phyloP scores from a whole-genome alignment of 768 basidiomycete species.

The Rhodotorula diobovata region DNA sequence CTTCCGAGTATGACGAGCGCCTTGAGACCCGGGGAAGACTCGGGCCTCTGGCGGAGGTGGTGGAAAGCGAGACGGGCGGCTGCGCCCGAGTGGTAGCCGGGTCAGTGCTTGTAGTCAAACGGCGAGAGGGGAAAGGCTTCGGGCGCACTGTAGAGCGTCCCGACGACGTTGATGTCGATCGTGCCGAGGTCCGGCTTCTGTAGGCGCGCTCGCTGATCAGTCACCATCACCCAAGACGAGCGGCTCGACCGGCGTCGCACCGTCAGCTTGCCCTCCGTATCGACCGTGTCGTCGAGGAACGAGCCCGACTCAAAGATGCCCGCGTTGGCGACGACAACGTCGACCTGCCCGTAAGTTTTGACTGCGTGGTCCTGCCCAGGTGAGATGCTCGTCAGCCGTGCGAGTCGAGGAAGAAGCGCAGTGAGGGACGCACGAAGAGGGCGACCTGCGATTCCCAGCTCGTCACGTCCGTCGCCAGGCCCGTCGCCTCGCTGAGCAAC shows the following conservation, averaged over 20 bases:
- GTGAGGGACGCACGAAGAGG: not conserved
- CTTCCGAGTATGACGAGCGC: not conserved
- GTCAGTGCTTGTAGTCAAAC: not conserved
- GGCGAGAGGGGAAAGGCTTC: not conserved
- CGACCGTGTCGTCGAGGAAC: not conserved
- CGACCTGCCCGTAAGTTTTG: not conserved
- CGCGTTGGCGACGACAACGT: not conserved
- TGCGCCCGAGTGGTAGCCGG: not conserved
- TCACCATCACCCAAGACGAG: too few relatives aligned
- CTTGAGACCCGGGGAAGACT: not conserved
- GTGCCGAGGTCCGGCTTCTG: not conserved
- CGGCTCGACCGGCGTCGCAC: too few relatives aligned
- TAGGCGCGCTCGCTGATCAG: too few relatives aligned
- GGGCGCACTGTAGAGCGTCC: not conserved
- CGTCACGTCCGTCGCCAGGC: not conserved
- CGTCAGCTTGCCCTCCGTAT: not conserved
- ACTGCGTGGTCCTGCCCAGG: not conserved
- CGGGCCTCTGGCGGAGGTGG: not conserved
- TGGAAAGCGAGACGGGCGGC: not conserved
- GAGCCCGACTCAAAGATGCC: not conserved
- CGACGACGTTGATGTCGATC: not conserved
- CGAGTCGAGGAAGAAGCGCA: not conserved
- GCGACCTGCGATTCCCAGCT: slow-evolving; percentile 3
- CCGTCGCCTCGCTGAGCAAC: slow-evolving; percentile 3
- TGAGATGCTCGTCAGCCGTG: too few relatives aligned